A percentile compares a stretch with the other conserved stretches of the same genome.
These are phyloP conservation scores for Xylaria sp. DNA, from an alignment of 2,329 filamentous ascomycete species.

Conservation along the genomic window DNA sequence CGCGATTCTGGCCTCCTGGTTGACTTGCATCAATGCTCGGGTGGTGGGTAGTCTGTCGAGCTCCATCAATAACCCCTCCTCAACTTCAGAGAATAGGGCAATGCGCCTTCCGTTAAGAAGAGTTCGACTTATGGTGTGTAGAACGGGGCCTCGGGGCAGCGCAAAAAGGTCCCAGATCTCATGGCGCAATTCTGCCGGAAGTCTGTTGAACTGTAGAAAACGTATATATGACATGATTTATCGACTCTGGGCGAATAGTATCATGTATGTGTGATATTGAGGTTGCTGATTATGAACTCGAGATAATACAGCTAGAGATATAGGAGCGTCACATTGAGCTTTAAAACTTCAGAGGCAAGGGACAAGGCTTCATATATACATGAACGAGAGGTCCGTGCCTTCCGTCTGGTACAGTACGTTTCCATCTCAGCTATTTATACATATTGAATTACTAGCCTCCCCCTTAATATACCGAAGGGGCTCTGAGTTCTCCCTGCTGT, in stretches of 20 bases:
- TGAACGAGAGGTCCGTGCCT: too few relatives aligned
- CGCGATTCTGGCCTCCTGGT: conserved; percentile 8
- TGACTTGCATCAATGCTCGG: conserved; percentile 15
- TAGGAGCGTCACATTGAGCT: too few relatives aligned
- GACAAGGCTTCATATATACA: too few relatives aligned
- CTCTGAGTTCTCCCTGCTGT: too few relatives aligned
- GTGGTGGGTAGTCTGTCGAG: not conserved
- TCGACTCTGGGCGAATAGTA: not conserved
- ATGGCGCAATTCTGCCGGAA: conserved; percentile 3
- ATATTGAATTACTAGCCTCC: too few relatives aligned
- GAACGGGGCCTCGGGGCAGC: conserved; percentile 1
- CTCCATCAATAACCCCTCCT: not conserved
- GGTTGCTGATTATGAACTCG: too few relatives aligned
- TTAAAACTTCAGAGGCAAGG: too few relatives aligned
- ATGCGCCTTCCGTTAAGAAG: not conserved
- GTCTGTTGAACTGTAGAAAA: conserved; percentile 10
- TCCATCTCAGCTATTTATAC: too few relatives aligned
- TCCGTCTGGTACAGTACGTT: too few relatives aligned
- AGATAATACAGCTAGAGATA: too few relatives aligned
- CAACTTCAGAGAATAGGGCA: not conserved
- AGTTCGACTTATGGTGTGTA: not conserved
- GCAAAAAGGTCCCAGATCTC: not conserved
- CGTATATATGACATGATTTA: not conserved
- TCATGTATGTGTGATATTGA: not conserved
- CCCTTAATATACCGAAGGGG: too few relatives aligned